phyloP scores from a whole-genome alignment of 441 rosid genomes.

The Flueggea neowawraea region DNA sequence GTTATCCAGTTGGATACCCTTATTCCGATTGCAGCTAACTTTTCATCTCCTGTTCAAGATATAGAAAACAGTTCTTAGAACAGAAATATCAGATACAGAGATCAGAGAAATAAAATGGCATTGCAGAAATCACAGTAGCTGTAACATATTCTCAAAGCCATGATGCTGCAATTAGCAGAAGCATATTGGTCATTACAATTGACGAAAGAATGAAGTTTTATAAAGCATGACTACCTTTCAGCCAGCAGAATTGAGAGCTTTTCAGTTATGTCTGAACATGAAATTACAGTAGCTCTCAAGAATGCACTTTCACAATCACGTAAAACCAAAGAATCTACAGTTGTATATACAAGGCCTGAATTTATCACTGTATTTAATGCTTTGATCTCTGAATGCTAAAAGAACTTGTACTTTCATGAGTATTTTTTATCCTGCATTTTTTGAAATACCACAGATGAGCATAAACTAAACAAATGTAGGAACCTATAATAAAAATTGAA shows the following conservation, averaged over 20 bases:
- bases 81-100: conserved; percentile 10
- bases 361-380: no score
- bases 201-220: no score
- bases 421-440: background rate
- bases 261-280: no score
- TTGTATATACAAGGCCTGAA: background rate
- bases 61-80: background rate
- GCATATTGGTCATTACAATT: no score
- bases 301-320: background rate
- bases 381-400: no score
- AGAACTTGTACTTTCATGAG: background rate
- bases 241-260: no score
- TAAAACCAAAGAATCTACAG: background rate
- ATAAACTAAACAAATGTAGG: background rate
- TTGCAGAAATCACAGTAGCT: background rate
- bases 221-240: no score
- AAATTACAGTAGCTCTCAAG: no score
- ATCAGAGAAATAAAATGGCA: background rate
- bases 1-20: conserved; percentile 78
- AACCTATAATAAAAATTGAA: background rate
- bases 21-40: conserved; percentile 80
- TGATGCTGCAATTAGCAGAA: background rate
- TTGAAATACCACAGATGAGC: background rate
- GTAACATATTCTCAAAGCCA: background rate
- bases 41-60: conserved; percentile 48